Evolutionary conservation across 2,329 filamentous ascomycete genomes (phyloP), one percentile per base, ranked within the genome.

Genomic region (Cladophialophora yegresii): DNA sequence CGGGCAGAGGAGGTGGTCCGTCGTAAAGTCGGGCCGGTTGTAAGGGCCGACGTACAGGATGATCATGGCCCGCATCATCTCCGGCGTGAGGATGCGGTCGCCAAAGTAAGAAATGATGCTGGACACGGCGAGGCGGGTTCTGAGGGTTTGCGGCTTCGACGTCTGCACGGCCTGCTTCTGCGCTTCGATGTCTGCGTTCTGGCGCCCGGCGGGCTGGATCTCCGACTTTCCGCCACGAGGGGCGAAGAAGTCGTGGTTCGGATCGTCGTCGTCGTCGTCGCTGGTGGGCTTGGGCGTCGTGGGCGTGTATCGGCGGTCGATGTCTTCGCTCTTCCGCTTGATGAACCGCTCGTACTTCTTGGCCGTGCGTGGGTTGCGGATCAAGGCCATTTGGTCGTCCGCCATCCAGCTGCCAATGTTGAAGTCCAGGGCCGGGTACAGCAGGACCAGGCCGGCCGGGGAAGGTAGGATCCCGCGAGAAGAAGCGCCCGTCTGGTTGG

Each of bases 371-470:
- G 70, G 70, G 68, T 96, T 93, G 69, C 92, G 88, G 68, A 99
- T 96, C 66, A 99, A 80, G 0, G 91, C 87, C 91, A 98, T 96
- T 75, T 99, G 93, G 76, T 98, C 93, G 72, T 98, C 93, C 0
- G 91, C 93, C 93, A 99, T 98, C 95, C 95, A 99, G 76, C 93
- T 97, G 43, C 92, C 92, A 69, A 98, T 98, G 73, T 96, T 97
- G 90, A 98, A 92, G 73, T 98, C 95, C 64, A 99, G 80, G 0
- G 89, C 88, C 0, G 95, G 95, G 72, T 99, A 99, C 64, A 96
- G 87, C 55, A 96, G 82, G 0, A 98, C 83, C 7, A 98, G 77
- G 0, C 92, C 93, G 58, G 90, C 89, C 0, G 95, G 95, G 0
- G 85, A 75, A 0, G 92, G 89, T 5, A 96, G 81, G 22, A 79